These are phyloP conservation scores for Fusarium sambucinum DNA, from an alignment of 2,329 filamentous ascomycete genomes.

Conservation along the genomic window DNA sequence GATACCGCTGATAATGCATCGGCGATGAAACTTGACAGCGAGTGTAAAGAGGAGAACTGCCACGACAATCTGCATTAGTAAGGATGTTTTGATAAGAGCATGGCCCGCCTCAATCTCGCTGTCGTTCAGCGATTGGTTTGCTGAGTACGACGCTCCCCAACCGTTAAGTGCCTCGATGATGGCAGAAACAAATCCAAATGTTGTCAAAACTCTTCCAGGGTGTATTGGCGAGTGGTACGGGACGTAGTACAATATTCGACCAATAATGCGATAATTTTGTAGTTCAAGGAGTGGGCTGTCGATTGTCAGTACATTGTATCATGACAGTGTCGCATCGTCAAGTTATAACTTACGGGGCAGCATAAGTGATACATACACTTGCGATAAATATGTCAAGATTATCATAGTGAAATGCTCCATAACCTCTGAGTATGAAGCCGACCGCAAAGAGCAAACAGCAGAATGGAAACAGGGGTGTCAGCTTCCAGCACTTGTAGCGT, in stretches of 20 bases:
- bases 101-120: slow-evolving; percentile 57
- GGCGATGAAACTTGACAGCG: slow-evolving; percentile 62
- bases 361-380: slow-evolving; percentile 53
- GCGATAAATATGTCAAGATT: slow-evolving; percentile 52
- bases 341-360: slow-evolving; percentile 49
- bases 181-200: slow-evolving; percentile 60
- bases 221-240: slow-evolving; percentile 68
- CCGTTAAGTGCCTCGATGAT: slow-evolving; percentile 62
- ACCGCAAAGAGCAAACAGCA: slow-evolving; percentile 66
- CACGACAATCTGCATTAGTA: slow-evolving; percentile 68
- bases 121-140: slow-evolving; percentile 58
- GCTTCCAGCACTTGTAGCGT: slow-evolving; percentile 67
- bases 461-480: slow-evolving; percentile 67
- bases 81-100: slow-evolving; percentile 62
- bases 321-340: background rate
- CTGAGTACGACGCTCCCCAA: slow-evolving; percentile 61
- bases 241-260: slow-evolving; percentile 67
- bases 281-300: slow-evolving; percentile 68
- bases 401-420: slow-evolving; percentile 51
- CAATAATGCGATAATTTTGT: slow-evolving; percentile 72
- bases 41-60: slow-evolving; percentile 62
- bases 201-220: slow-evolving; percentile 59
- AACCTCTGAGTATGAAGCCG: slow-evolving; percentile 63
- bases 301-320: background rate
- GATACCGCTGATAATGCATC: slow-evolving; percentile 55